A percentile compares a stretch with the other conserved stretches of the same genome.
phyloP scores from a whole-genome alignment of 1,139 yeast species.

The Pichia sp. region DNA sequence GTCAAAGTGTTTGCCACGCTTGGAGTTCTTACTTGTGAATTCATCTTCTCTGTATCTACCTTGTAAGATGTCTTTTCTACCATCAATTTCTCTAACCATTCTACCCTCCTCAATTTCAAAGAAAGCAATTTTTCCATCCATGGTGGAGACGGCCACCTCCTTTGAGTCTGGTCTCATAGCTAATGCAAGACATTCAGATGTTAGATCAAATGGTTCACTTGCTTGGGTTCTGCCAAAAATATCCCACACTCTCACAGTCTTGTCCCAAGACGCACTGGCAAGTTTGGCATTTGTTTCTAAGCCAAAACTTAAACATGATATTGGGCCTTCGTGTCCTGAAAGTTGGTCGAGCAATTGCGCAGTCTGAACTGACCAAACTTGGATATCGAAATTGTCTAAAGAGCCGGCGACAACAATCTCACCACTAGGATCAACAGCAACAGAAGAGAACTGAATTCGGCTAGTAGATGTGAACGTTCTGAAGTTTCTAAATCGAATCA shows the following conservation, averaged over 20 bases:
- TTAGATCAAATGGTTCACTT: constrained; percentile 85
- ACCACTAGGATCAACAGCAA: constrained; percentile 97
- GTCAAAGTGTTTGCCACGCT: constrained; percentile 78
- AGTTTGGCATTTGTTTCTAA: constrained; percentile 56
- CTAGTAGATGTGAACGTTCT: constrained; percentile 89
- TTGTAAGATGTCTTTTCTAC: constrained; percentile 75
- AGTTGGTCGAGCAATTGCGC: constrained; percentile 82
- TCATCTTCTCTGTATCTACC: constrained; percentile 84
- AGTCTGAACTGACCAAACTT: constrained; percentile 97
- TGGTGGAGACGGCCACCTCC: constrained; percentile 78
- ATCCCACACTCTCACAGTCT: constrained; percentile 88
- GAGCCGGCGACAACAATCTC: constrained; percentile 97
- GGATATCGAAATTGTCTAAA: constrained; percentile 80
- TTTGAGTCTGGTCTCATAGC: constrained; percentile 90
- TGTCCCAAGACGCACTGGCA: constrained; percentile 97
- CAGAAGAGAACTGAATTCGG: constrained; percentile 76
- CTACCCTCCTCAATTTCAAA: constrained; percentile 81
- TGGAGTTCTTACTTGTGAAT: constrained; percentile 72
- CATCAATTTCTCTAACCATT: constrained; percentile 80
- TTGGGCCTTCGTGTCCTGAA: constrained; percentile 95
- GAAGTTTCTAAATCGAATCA: constrained; percentile 86
- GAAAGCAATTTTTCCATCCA: constrained; percentile 80
- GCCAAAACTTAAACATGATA: constrained; percentile 83
- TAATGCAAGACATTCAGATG: constrained; percentile 78
- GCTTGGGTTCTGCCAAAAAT: constrained; percentile 78